Percentiles rank a stretch among this genome's conserved stretches.
Conservation (phyloP, 768 basidiomycete species). For the Leccinum variicolor region DNA sequence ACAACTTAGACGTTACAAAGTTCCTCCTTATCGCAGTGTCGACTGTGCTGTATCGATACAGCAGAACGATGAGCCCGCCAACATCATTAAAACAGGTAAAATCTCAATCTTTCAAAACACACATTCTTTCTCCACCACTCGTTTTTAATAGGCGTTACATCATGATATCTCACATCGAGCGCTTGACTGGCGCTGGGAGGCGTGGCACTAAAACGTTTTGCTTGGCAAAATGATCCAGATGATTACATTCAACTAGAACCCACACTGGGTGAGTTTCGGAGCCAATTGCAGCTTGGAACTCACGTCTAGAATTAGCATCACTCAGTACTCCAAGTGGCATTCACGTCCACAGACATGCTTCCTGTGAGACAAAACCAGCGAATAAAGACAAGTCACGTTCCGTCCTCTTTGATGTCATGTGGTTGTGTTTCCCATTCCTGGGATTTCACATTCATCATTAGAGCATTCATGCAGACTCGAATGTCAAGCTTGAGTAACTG, state of each 20-base stretch:
- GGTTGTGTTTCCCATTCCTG: conserved; percentile 5
- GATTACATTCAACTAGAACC: neutral
- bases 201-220: neutral
- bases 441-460: neutral
- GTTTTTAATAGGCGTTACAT: neutral
- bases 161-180: too few relatives aligned
- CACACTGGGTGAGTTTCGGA: neutral
- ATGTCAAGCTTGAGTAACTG: neutral
- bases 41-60: too few relatives aligned
- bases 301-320: neutral
- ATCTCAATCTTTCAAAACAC: too few relatives aligned
- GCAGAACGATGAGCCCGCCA: too few relatives aligned
- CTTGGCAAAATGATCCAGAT: neutral
- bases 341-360: conserved; percentile 1
- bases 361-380: conserved; percentile 10
- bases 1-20: too few relatives aligned
- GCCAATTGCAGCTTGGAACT: neutral
- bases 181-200: too few relatives aligned
- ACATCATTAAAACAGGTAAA: neutral
- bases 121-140: too few relatives aligned
- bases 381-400: neutral
- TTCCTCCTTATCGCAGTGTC: too few relatives aligned
- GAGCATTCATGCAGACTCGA: neutral
- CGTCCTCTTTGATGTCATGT: neutral
- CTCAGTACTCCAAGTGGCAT: neutral